Percentiles rank a stretch among this genome's conserved stretches.
Evolutionary conservation across 2,329 filamentous ascomycete genomes (phyloP).

Genomic region (Dothiorella sarmentorum): DNA sequence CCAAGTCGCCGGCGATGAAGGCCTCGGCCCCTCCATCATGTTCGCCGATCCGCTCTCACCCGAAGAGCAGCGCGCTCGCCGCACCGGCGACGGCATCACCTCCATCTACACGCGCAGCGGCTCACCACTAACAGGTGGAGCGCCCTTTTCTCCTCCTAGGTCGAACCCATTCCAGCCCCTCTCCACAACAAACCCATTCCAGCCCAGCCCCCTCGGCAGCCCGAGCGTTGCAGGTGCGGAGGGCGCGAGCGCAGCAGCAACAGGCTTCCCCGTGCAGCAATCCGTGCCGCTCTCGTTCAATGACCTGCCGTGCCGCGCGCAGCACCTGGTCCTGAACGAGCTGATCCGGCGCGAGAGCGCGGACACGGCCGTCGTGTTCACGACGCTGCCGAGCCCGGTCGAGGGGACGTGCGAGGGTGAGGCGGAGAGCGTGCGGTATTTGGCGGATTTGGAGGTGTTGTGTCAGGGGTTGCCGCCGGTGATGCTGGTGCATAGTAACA

Average conservation of each 20-base stretch:
- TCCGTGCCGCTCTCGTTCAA: slow-evolving; percentile 76
- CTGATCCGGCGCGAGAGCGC: slow-evolving; percentile 55
- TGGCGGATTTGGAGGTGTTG: slow-evolving; percentile 74
- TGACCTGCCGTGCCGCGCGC: slow-evolving; percentile 76
- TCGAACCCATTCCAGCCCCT: too few relatives aligned
- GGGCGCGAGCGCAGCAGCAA: slow-evolving; percentile 18
- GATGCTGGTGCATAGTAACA: slow-evolving; percentile 79
- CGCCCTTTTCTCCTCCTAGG: too few relatives aligned
- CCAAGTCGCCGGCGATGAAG: slow-evolving; percentile 62
- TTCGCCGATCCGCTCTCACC: slow-evolving; percentile 51
- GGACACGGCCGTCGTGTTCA: slow-evolving; percentile 72
- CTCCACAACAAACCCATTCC: not conserved
- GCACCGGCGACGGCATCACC: not conserved
- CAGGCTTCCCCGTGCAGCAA: slow-evolving; percentile 56
- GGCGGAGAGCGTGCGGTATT: slow-evolving; percentile 66
- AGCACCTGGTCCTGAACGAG: slow-evolving; percentile 84
- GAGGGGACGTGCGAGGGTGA: slow-evolving; percentile 73
- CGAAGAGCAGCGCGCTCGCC: slow-evolving; percentile 17
- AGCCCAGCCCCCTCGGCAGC: not conserved
- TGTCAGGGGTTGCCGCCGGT: slow-evolving; percentile 73
- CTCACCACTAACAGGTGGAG: not conserved
- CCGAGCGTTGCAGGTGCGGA: not conserved
- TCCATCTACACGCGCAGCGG: slow-evolving; percentile 16
- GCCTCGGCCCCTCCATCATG: slow-evolving; percentile 68
- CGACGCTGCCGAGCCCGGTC: slow-evolving; percentile 75